These are phyloP conservation scores for Pythium brachiatum DNA, from an alignment of 352 stramenopile genomes.

Conservation along the genomic window DNA sequence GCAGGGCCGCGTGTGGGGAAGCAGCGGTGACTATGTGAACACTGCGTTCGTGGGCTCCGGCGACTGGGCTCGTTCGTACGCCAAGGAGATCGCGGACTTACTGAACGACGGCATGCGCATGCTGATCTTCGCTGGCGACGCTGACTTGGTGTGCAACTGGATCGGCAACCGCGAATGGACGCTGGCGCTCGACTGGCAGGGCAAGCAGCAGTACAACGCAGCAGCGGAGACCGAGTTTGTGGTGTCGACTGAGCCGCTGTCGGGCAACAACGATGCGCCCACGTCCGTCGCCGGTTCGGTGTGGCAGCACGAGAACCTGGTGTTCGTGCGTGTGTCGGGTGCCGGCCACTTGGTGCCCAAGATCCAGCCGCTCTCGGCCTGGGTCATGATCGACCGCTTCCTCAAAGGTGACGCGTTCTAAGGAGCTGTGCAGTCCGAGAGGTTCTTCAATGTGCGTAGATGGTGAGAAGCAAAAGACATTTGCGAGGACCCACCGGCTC, in stretches of 20 bases:
- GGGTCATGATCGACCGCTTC: conserved; percentile 85
- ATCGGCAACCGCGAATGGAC: conserved; percentile 94
- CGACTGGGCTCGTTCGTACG: conserved; percentile 90
- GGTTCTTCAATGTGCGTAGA: neutral
- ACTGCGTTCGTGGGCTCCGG: conserved; percentile 16
- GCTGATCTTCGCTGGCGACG: conserved; percentile 7
- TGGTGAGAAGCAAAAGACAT: too few relatives aligned
- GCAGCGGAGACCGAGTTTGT: conserved; percentile 26
- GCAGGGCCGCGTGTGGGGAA: conserved; percentile 31
- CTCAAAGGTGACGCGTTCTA: conserved; percentile 23
- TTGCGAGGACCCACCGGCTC: too few relatives aligned
- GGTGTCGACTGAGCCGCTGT: neutral
- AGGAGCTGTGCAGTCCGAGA: neutral
- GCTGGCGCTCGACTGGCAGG: conserved; percentile 86
- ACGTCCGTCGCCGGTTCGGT: conserved; percentile 4
- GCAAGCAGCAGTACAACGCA: conserved; percentile 77
- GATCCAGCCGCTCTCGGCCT: conserved; percentile 74
- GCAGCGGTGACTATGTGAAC: conserved; percentile 4
- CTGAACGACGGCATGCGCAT: conserved; percentile 37
- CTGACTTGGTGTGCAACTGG: conserved; percentile 96
- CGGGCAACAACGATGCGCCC: neutral
- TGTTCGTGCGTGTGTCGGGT: conserved; percentile 83
- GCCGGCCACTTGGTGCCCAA: conserved; percentile 87
- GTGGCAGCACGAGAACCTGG: conserved; percentile 34
- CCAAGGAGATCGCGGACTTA: conserved; percentile 63